phyloP scores from a whole-genome alignment of 1,139 yeast genomes.

The Zygotorulaspora mrakii region DNA sequence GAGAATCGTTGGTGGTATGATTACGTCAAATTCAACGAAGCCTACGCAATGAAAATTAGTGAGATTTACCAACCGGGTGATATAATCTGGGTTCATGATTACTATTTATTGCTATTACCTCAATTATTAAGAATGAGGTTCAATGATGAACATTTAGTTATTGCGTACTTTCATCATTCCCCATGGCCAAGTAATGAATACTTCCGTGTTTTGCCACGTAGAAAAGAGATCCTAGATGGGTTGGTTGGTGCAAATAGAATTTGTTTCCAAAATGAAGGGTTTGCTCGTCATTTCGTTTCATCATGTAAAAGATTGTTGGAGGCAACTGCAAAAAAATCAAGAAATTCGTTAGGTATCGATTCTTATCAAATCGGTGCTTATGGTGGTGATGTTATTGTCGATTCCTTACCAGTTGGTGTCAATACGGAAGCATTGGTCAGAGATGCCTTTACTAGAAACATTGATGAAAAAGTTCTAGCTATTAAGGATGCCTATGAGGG shows the following conservation, averaged over 20 bases:
- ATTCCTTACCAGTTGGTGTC: conserved; percentile 81
- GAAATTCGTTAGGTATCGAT: conserved; percentile 27
- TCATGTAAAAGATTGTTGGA: conserved; percentile 84
- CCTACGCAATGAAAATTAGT: conserved; percentile 74
- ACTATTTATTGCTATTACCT: conserved; percentile 78
- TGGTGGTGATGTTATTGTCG: conserved; percentile 71
- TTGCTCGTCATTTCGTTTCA: conserved; percentile 85
- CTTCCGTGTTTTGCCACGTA: conserved; percentile 79
- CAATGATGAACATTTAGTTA: conserved; percentile 61
- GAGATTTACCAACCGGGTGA: conserved; percentile 83
- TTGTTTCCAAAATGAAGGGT: conserved; percentile 81
- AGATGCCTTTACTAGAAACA: conserved; percentile 47
- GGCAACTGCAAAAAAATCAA: conserved; percentile 45
- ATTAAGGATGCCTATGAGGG: conserved; percentile 66
- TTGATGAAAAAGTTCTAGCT: conserved; percentile 47
- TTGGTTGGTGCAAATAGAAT: conserved; percentile 84
- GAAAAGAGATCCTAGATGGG: conserved; percentile 81
- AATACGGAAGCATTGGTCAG: conserved; percentile 62
- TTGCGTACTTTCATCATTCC: conserved; percentile 80
- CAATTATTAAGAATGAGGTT: conserved; percentile 79
- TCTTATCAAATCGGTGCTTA: conserved; percentile 56
- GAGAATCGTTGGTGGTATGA: conserved; percentile 87
- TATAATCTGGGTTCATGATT: conserved; percentile 92
- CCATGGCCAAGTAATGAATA: conserved; percentile 97
- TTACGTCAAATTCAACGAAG: conserved; percentile 85